phyloP scores from a whole-genome alignment of 495 filamentous ascomycete species.

The Penicillium subrubescens region DNA sequence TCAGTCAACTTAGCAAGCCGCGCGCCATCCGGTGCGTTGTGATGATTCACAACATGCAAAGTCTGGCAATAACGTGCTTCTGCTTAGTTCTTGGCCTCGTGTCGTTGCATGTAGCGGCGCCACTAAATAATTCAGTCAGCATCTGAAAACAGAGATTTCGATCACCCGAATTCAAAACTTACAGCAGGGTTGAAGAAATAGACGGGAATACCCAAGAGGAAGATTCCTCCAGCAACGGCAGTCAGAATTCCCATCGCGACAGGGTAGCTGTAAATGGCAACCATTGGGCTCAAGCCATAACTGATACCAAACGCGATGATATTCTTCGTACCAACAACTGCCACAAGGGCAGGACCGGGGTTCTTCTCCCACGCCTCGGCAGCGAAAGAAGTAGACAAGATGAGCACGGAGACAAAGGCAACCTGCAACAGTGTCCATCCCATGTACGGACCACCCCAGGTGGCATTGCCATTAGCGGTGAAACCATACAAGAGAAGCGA shows the following conservation, averaged over 20 bases:
- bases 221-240: conserved; percentile 29
- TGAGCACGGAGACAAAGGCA: conserved; percentile 39
- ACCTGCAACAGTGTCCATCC: conserved; percentile 42
- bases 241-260: conserved; percentile 35
- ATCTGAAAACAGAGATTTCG: neutral
- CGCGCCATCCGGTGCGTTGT: neutral
- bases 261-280: conserved; percentile 31
- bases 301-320: conserved; percentile 39
- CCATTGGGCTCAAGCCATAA: conserved; percentile 38
- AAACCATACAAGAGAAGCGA: conserved; percentile 39
- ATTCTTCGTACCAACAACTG: conserved; percentile 44
- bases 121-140: conserved; percentile 8
- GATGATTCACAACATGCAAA: neutral
- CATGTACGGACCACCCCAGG: conserved; percentile 42
- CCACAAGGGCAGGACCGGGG: conserved; percentile 42
- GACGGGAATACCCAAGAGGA: conserved; percentile 36
- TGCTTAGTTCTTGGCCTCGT: neutral
- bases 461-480: conserved; percentile 29
- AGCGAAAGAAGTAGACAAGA: conserved; percentile 38
- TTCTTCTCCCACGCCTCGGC: conserved; percentile 43
- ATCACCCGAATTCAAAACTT: neutral
- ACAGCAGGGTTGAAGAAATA: conserved; percentile 38
- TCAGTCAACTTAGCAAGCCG: neutral
- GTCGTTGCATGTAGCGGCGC: conserved; percentile 21
- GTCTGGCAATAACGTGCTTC: neutral